phyloP scores from a whole-genome alignment of 1,284 basidiomycete species.

The Malassezia sympodialis region DNA sequence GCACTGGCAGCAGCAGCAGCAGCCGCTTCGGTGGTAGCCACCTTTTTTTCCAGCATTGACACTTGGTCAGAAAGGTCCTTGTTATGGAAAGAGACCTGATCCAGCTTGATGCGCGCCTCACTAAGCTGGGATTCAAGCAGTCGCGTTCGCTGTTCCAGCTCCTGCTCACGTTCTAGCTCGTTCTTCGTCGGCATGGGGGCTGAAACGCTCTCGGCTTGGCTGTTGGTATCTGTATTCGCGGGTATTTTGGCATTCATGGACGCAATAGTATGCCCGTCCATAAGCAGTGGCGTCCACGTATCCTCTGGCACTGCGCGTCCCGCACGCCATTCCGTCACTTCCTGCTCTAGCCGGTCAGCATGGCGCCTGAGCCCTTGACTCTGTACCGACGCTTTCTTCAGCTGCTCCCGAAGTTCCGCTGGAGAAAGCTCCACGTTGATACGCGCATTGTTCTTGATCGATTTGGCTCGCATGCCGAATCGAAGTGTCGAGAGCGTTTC shows the following conservation, averaged over 20 bases:
- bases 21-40: not conserved
- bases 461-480: slow-evolving; percentile 89
- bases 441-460: slow-evolving; percentile 98
- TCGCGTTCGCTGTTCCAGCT: not conserved
- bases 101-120: not conserved
- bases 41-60: not conserved
- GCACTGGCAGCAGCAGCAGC: not conserved
- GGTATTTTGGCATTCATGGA: not conserved
- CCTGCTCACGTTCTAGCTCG: not conserved
- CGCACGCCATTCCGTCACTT: slow-evolving; percentile 77
- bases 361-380: slow-evolving; percentile 48
- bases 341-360: slow-evolving; percentile 79
- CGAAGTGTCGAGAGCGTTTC: slow-evolving; percentile 95
- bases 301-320: slow-evolving; percentile 69
- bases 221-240: not conserved
- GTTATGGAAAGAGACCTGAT: slow-evolving; percentile 53
- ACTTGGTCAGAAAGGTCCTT: slow-evolving; percentile 87
- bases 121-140: not conserved
- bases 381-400: slow-evolving; percentile 62
- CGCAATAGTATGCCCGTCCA: not conserved
- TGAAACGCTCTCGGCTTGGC: not conserved
- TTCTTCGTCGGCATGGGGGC: not conserved
- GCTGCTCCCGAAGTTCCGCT: slow-evolving; percentile 79
- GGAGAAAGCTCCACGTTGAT: slow-evolving; percentile 98
- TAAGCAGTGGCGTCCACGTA: not conserved